Evolutionary conservation across 805 yeast genomes (phyloP), one percentile per base, ranked within the genome.

Genomic region (Yamadazyma olivae): DNA sequence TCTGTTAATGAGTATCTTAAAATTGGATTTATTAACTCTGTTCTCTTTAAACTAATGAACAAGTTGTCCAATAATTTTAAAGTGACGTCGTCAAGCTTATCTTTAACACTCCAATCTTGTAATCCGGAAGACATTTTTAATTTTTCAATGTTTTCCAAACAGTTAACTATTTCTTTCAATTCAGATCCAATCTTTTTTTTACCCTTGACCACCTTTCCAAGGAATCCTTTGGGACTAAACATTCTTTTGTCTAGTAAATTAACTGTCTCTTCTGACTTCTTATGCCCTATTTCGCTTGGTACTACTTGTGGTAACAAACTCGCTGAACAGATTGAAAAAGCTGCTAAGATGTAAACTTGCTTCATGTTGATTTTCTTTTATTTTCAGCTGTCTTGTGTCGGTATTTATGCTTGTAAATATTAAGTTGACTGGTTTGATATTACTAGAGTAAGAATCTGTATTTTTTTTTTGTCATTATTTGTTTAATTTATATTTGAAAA

Each of bases 1-100:
- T 61, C 64, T 8, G 61, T 51, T 22, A 60, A 46, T 5, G 62
- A 41, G 46, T 49, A 43, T 38, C 47, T 49, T 13, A 60, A 43
- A 18, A 57, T 48, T n/a, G 50, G 42, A 34, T 52, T 51, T 23
- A 60, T 47, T 23, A 61, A 45, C n/a, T 56, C 62, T 14, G 64
- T 52, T 6, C 50, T 43, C 47, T 59, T 57, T 28, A 61, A 49
- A 3, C 53, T 45, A 12, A 38, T 39, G 32, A 60, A 57, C 1
- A 57, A 47, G 32, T 43, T 48, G 7, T 45, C 41, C 27, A 57
- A 39, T n/a, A 56, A 30, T 3, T 44, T 39, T 24, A 51, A 57
- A 15, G 48, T 43, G 12, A 43, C 16, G 15, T 49, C 46, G 33
- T 44, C 52, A 15, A 30, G 14, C 3, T 15, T 22, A 3, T 17